Evolutionary conservation across 2,329 filamentous ascomycete species (phyloP).

Genomic region (Magnaporthiopsis incrustans): DNA sequence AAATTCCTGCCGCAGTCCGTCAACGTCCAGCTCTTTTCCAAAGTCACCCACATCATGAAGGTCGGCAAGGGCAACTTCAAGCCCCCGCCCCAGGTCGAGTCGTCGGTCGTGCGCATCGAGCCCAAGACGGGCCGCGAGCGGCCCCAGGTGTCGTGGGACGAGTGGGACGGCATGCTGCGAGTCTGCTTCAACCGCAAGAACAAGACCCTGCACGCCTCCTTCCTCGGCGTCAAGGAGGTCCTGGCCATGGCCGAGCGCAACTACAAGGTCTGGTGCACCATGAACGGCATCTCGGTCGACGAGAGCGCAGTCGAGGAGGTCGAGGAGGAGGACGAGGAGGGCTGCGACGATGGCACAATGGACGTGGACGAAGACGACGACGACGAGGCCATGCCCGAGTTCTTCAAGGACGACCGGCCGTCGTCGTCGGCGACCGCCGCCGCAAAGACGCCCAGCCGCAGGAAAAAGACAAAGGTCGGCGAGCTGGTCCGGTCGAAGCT

Average conservation of each 20-base stretch:
- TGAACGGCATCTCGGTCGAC: slow-evolving; percentile 73
- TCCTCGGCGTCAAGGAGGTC: slow-evolving; percentile 72
- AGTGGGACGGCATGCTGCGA: slow-evolving; percentile 84
- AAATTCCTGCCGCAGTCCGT: too few relatives aligned
- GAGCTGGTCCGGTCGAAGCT: slow-evolving; percentile 84
- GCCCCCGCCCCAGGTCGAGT: slow-evolving; percentile 87
- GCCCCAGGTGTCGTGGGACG: slow-evolving; percentile 83
- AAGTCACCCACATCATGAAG: slow-evolving; percentile 70
- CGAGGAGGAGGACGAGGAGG: slow-evolving; percentile 28
- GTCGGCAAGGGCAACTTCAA: slow-evolving; percentile 93
- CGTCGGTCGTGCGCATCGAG: slow-evolving; percentile 80
- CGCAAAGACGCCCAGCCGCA: slow-evolving; percentile 56
- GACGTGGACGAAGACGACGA: slow-evolving; percentile 37
- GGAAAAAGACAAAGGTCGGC: slow-evolving; percentile 71
- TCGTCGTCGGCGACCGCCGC: slow-evolving; percentile 18
- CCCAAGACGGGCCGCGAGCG: slow-evolving; percentile 72
- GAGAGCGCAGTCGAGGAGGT: slow-evolving; percentile 48
- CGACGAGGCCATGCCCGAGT: slow-evolving; percentile 64
- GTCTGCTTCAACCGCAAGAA: slow-evolving; percentile 83
- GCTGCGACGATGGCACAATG: slow-evolving; percentile 23
- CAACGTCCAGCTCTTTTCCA: slow-evolving; percentile 83
- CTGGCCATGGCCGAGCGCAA: slow-evolving; percentile 79
- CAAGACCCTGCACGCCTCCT: slow-evolving; percentile 75
- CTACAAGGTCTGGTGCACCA: slow-evolving; percentile 82
- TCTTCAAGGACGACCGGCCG: slow-evolving; percentile 62